A percentile compares a stretch with the other conserved stretches of the same genome.
Conservation (phyloP, 1,139 yeast species). For the Spencermartinsiella ligniputridi region DNA sequence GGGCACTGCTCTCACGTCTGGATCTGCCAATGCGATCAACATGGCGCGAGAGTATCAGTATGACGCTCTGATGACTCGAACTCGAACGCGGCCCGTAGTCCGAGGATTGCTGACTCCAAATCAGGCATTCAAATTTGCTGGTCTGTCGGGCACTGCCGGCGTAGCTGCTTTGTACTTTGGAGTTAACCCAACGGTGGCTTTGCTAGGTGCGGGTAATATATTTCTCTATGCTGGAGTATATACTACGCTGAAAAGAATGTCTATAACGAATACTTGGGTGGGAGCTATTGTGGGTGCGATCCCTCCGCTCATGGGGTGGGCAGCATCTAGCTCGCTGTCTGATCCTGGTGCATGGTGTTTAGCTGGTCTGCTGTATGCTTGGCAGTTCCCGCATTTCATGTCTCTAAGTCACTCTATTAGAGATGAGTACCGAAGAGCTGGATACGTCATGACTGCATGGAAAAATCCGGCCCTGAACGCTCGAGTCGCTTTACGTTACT, state of each 20-base stretch:
- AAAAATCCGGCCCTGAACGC: conserved; percentile 90
- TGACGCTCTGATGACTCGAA: conserved; percentile 84
- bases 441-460: conserved; percentile 95
- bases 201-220: conserved; percentile 72
- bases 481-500: conserved; percentile 84
- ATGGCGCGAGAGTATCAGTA: conserved; percentile 95
- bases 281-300: conserved; percentile 98
- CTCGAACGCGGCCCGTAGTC: conserved; percentile 87
- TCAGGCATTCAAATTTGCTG: conserved; percentile 81
- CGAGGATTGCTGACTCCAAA: conserved; percentile 69
- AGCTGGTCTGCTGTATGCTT: conserved; percentile 84
- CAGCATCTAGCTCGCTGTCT: conserved; percentile 71
- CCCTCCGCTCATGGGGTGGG: conserved; percentile 99
- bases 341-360: conserved; percentile 96
- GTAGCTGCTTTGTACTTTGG: conserved; percentile 65
- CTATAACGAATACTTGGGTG: conserved; percentile 93
- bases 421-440: conserved; percentile 84
- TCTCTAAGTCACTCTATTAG: conserved; percentile 84
- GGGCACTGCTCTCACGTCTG: conserved; percentile 87
- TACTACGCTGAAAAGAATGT: conserved; percentile 81
- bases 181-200: conserved; percentile 81
- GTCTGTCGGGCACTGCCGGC: conserved; percentile 66
- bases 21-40: conserved; percentile 93
- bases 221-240: conserved; percentile 82
- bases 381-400: conserved; percentile 99